These are phyloP conservation scores for Oryza nivara DNA, from an alignment of 176 grass and related monocot species.

Conservation along the genomic window DNA sequence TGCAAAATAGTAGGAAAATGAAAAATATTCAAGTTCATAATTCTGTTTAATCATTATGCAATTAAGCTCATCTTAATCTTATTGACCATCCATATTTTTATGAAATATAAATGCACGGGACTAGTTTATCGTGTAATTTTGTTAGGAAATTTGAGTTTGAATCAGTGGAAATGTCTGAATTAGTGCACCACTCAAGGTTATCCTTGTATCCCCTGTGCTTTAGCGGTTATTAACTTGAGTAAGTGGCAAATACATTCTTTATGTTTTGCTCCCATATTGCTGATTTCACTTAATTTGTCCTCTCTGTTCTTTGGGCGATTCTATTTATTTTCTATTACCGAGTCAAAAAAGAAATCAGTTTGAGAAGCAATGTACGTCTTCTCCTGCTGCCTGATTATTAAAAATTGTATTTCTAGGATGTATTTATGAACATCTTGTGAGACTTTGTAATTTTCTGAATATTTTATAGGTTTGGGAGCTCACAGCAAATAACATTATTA, in stretches of 20 bases:
- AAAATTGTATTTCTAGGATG: not conserved
- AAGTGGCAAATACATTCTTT: not conserved
- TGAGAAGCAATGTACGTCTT: not conserved
- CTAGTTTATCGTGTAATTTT: not conserved
- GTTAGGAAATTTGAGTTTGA: not conserved
- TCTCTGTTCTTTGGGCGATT: not conserved
- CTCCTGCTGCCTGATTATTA: slow-evolving; percentile 13
- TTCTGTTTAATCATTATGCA: not conserved
- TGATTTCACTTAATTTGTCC: not conserved
- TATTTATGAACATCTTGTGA: not conserved
- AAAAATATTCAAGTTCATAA: not conserved
- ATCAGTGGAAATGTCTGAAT: not conserved
- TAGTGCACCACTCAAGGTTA: not conserved
- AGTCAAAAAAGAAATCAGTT: not conserved
- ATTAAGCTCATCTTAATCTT: not conserved
- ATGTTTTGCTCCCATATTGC: not conserved
- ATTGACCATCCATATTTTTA: not conserved
- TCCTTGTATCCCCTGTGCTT: not conserved
- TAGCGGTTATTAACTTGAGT: not conserved
- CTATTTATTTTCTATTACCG: slow-evolving; percentile 5
- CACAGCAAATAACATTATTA: slow-evolving; percentile 98
- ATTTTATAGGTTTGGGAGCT: slow-evolving; percentile 93
- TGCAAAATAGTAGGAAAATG: not conserved
- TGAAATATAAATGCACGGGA: not conserved
- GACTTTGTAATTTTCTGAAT: slow-evolving; percentile 25